phyloP scores from a whole-genome alignment of 768 basidiomycete species.

The Leccinum ochraceum region DNA sequence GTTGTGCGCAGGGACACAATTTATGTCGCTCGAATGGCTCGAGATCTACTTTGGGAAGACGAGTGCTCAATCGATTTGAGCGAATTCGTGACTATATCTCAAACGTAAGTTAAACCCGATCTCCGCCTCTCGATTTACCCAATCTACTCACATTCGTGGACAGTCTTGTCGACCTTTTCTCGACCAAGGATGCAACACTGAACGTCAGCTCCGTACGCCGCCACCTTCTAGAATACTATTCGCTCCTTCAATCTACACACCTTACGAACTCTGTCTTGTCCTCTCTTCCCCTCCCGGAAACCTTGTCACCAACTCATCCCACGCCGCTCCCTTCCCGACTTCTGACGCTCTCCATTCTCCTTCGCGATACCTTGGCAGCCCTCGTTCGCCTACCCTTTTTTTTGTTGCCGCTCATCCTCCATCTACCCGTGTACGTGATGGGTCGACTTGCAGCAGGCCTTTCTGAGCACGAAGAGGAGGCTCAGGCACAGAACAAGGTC shows the following conservation, averaged over 20 bases:
- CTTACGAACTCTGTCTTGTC: conserved; percentile 86
- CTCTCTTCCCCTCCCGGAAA: conserved; percentile 79
- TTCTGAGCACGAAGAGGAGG: conserved; percentile 86
- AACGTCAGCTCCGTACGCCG: conserved; percentile 64
- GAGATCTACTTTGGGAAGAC: conserved; percentile 89
- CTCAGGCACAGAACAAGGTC: conserved; percentile 96
- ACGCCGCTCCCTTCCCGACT: conserved; percentile 79
- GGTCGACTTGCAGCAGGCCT: conserved; percentile 72
- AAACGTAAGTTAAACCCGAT: conserved; percentile 67
- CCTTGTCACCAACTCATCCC: conserved; percentile 77
- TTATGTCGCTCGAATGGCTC: conserved; percentile 88
- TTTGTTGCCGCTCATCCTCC: conserved; percentile 79
- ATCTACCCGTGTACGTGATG: conserved; percentile 84
- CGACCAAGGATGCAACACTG: conserved; percentile 60
- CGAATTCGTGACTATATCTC: conserved; percentile 82
- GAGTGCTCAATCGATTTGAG: conserved; percentile 75
- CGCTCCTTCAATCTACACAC: conserved; percentile 76
- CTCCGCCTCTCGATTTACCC: conserved; percentile 17
- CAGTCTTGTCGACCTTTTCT: conserved; percentile 88
- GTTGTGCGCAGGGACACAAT: conserved; percentile 73
- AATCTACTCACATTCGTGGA: conserved; percentile 27
- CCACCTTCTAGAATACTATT: conserved; percentile 83
- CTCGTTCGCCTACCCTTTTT: conserved; percentile 86
- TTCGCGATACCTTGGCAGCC: conserved; percentile 73
- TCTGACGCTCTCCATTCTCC: conserved; percentile 71